A percentile compares a stretch with the other conserved stretches of the same genome.
phyloP scores from a whole-genome alignment of 495 filamentous ascomycete genomes.

The Penicillium fimorum region DNA sequence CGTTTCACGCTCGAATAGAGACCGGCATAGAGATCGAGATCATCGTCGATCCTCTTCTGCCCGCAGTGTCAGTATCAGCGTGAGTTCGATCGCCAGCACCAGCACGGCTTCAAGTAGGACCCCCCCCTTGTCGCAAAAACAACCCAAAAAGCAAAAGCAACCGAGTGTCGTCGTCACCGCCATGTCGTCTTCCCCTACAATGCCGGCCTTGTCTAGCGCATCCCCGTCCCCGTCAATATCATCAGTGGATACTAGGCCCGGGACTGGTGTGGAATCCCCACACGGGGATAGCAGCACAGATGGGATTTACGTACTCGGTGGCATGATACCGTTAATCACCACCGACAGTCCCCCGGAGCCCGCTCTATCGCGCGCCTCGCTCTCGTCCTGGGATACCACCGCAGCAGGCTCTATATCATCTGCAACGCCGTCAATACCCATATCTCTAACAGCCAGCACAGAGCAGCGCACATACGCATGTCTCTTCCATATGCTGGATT shows the following conservation, averaged over 20 bases:
- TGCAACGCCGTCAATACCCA: not conserved
- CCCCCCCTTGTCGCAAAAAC: conserved; percentile 7
- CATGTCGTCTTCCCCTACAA: conserved; percentile 20
- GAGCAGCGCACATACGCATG: conserved; percentile 35
- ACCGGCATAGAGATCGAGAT: not conserved
- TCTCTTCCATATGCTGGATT: conserved; percentile 47
- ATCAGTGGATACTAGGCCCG: conserved; percentile 22
- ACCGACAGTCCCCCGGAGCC: not conserved
- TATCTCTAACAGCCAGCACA: not conserved
- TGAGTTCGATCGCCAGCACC: conserved; percentile 1
- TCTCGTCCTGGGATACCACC: conserved; percentile 25
- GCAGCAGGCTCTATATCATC: conserved; percentile 13
- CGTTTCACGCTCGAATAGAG: not conserved
- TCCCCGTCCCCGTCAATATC: conserved; percentile 25
- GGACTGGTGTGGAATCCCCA: not conserved
- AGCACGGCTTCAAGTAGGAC: conserved; percentile 3
- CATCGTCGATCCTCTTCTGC: not conserved
- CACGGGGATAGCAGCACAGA: not conserved
- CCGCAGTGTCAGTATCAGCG: conserved; percentile 4
- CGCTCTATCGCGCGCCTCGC: conserved; percentile 15
- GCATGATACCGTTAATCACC: conserved; percentile 23
- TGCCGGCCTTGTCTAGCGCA: conserved; percentile 24
- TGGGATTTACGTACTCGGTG: conserved; percentile 21
- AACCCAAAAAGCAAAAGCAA: conserved; percentile 11
- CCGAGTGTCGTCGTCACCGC: conserved; percentile 17